Evolutionary conservation across 441 rosid species (phyloP).

Genomic region (Jatropha multifida): DNA sequence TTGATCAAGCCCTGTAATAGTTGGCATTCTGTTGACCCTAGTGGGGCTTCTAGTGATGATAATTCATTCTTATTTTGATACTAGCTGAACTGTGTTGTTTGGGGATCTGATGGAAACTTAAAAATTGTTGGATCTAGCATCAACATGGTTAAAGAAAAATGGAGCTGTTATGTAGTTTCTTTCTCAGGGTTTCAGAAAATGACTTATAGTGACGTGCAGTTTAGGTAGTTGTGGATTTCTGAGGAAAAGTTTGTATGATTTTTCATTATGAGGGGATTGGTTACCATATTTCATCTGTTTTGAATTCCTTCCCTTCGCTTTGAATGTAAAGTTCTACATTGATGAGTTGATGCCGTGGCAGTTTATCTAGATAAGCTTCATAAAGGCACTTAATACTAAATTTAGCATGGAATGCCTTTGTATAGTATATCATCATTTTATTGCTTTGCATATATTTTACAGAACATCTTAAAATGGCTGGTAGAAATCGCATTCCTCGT

Average conservation of each 20-base stretch:
- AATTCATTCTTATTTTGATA: background rate
- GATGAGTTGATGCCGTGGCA: background rate
- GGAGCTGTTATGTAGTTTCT: background rate
- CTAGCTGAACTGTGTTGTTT: background rate
- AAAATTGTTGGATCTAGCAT: background rate
- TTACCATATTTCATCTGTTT: background rate
- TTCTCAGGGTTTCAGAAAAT: background rate
- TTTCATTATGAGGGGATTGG: background rate
- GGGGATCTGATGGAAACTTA: background rate
- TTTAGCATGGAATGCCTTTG: background rate
- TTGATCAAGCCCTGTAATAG: no score
- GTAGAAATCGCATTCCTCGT: constrained; percentile 73
- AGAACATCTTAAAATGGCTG: constrained; percentile 52
- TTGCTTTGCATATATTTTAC: background rate
- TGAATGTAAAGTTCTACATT: background rate
- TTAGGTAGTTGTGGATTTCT: background rate
- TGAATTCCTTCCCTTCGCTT: background rate
- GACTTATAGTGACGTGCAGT: background rate
- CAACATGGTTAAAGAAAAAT: background rate
- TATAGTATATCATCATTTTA: background rate
- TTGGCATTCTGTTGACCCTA: background rate
- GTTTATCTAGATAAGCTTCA: no score
- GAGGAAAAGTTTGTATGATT: background rate
- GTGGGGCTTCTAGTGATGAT: background rate
- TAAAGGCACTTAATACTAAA: background rate